Percentiles rank a stretch among this genome's conserved stretches.
Conservation (phyloP, 352 stramenopile species). For the Phytopythium aichiense region DNA sequence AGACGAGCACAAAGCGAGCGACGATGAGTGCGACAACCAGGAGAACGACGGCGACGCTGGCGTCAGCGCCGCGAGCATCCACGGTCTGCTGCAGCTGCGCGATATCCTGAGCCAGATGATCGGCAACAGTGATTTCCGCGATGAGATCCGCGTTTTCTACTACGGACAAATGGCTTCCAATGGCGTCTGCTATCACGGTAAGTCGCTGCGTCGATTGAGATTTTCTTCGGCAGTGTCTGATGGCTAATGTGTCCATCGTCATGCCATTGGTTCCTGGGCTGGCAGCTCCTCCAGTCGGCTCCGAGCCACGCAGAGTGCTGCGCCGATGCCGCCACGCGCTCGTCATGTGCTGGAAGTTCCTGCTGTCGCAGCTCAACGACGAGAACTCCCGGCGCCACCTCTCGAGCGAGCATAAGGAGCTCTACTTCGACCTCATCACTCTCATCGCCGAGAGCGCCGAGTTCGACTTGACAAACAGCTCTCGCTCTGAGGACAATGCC, state of each 20-base stretch:
- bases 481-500: too few species aligned
- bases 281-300: conserved; percentile 5
- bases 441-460: conserved; percentile 65
- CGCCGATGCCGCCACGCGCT: conserved; percentile 56
- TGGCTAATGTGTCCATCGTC: too few species aligned
- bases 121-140: conserved; percentile 39
- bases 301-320: conserved; percentile 41
- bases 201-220: conserved; percentile 1
- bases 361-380: conserved; percentile 56
- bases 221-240: too few species aligned
- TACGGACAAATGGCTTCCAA: conserved; percentile 14
- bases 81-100: conserved; percentile 4
- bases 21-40: conserved; percentile 4
- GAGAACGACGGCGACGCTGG: conserved; percentile 23
- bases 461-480: conserved; percentile 37
- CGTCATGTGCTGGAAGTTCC: conserved; percentile 63
- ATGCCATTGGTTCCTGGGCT: neutral
- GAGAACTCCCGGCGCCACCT: conserved; percentile 18
- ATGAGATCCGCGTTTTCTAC: conserved; percentile 55
- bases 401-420: conserved; percentile 33
- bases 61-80: conserved; percentile 5
- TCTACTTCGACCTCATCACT: conserved; percentile 61
- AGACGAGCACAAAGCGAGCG: neutral
- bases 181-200: conserved; percentile 10
- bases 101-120: conserved; percentile 59